Evolutionary conservation across 1,139 yeast species (phyloP), one percentile per base, ranked within the genome.

Genomic region (Hemisphaericaspora xylofermentans): DNA sequence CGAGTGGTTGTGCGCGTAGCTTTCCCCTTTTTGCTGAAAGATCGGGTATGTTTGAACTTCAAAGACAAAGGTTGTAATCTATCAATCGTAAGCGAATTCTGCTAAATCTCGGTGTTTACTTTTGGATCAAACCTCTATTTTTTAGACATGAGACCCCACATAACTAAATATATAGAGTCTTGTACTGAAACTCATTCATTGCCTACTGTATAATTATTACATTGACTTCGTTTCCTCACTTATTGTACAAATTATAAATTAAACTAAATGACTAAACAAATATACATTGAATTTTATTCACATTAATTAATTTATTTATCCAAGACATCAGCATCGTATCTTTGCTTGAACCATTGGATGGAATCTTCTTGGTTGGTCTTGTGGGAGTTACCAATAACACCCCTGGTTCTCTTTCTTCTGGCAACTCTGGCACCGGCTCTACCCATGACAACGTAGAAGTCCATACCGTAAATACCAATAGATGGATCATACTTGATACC

Each of bases 381-480:
- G 88, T 93, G 99, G 67, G 79, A 66, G 82, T 85, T 84, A 78
- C 99, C 99, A 61, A 93, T 78, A 61, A 77, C 79, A 64, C 91
- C 78, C 73, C 84, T 80, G 70, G 88, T 80, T 82, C 96, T 88
- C 95, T 93, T 93, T 85, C 98, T 93, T 83, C 97, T 93, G 68
- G 98, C 82, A 60, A 93, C 87, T 82, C 98, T 89, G 82, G 82
- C 86, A 80, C 99, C 99, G 68, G 97, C 95, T 81, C 99, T 91
- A 74, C 97, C 97, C 82, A 93, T 80, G 70, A 91, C 97, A 70
- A 93, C 93, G 93, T 89, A 94, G 86, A 93, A 93, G 79, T 93
- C 98, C 99, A 93, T 93, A 84, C 99, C 98, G 93, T 93, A 94
- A 74, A 93, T 93, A 76, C 98, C 98, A 68, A 93, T 94, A 71